These are phyloP conservation scores for Tubosaeta brunneosetosa DNA, from an alignment of 768 basidiomycete species.

Conservation along the genomic window DNA sequence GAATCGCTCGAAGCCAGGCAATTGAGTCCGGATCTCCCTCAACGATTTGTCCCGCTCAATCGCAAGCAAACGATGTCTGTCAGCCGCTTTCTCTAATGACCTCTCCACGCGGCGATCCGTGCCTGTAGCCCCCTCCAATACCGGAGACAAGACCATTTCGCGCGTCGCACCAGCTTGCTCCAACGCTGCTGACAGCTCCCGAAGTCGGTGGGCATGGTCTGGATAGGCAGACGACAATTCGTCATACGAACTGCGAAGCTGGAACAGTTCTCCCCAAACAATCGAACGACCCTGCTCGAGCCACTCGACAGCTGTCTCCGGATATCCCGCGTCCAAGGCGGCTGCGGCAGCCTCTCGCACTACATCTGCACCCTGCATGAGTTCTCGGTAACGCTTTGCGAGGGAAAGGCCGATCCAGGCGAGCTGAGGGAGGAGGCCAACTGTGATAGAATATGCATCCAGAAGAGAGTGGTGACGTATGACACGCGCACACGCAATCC, in stretches of 20 bases:
- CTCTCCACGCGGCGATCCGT: not conserved
- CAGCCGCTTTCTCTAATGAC: constrained; percentile 1
- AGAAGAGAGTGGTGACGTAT: constrained; percentile 10
- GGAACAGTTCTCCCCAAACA: constrained; percentile 13
- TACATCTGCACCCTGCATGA: constrained; percentile 8
- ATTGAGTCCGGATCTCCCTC: not conserved
- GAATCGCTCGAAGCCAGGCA: constrained; percentile 6
- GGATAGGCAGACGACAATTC: constrained; percentile 4
- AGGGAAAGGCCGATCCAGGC: constrained; percentile 16
- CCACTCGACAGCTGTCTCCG: constrained; percentile 11
- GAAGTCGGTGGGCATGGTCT: constrained; percentile 2
- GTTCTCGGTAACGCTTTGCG: constrained; percentile 10
- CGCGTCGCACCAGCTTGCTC: not conserved
- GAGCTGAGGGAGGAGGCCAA: constrained; percentile 20
- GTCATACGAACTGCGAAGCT: constrained; percentile 8
- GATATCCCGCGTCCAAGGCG: constrained; percentile 11
- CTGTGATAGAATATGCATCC: constrained; percentile 16
- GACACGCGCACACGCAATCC: constrained; percentile 1
- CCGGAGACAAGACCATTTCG: not conserved
- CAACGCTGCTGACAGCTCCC: not conserved
- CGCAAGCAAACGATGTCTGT: constrained; percentile 4
- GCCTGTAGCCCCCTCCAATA: not conserved
- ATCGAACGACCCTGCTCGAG: constrained; percentile 16
- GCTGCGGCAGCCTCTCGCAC: constrained; percentile 22
- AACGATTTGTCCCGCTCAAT: constrained; percentile 1